Base-by-base conservation (phyloP, 306 rosid species). In the Vicia sativa region DNA sequence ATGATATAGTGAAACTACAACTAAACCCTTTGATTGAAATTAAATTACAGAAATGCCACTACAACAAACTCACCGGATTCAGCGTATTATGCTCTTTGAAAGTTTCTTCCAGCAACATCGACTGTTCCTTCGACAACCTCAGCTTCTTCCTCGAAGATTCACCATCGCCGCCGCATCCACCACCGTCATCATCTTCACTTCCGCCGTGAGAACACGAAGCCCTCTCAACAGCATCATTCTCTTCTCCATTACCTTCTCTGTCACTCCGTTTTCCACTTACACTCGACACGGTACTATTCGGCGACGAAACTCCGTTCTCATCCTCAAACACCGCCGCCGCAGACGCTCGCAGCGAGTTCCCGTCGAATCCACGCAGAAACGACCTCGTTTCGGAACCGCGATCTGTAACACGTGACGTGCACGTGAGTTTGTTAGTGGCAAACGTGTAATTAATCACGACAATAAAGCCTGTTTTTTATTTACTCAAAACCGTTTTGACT, bases 271-370 rank as follows among this genome's bases (percentile, higher is more conserved):
- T 93, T 52, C 99, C 97, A 23, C 92, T 88, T 28, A 85, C 65
- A 58, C 96, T 90, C 16, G 97, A 93, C 12, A 93, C 48, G 1
- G 99, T 90, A 78, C 97, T 93, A 70, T 93, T 93, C 53, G 97
- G 97, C 1, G 99, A 90, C 2, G 97, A 90, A n/a, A 74, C 84
- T 4, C 87, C 92, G 38, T 82, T 81, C 7, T 90, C 96, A 0
- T 93, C 95, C 4, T 90, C 87, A 4, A 65, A 73, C 6, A 71
- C 90, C 38, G 15, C 59, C 61, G 58, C 31, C n/a, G 58, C n/a
- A 0, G 58, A 21, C 56, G 89, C 79, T 23, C 88, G 89, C 0
- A 57, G 56, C 5, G 74, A 61, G 71, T 90, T 92, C 74, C 82
- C 82, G 65, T 89, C 93, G 41, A 86, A 77, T 38, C 90, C 87